Conservation (phyloP, 441 rosid species). For the Erysimum cheiri region DNA sequence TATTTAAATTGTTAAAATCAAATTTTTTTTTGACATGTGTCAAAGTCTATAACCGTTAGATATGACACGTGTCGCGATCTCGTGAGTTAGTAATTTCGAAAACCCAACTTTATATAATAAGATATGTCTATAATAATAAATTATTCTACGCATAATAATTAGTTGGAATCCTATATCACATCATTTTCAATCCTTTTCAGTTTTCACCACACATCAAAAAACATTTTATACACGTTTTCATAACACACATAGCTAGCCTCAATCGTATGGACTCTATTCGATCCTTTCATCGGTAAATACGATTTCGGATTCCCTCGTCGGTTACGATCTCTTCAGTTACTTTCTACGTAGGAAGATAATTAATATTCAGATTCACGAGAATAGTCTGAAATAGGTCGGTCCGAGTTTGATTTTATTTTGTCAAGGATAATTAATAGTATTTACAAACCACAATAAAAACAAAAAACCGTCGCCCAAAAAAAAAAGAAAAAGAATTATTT, state of each 20-base stretch:
- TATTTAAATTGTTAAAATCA: too few relatives aligned
- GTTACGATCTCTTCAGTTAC: conserved; percentile 12
- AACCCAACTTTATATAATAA: too few relatives aligned
- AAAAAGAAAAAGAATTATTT: too few relatives aligned
- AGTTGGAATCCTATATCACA: background rate
- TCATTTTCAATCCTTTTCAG: background rate
- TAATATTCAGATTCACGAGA: conserved; percentile 1
- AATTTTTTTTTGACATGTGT: too few relatives aligned
- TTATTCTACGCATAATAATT: background rate
- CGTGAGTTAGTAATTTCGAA: too few relatives aligned
- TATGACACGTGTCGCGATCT: too few relatives aligned
- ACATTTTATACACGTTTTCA: conserved; percentile 31
- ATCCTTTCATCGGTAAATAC: conserved; percentile 17
- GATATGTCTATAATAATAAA: background rate
- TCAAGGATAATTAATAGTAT: background rate
- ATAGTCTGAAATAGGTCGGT: background rate
- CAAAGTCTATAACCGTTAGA: too few relatives aligned
- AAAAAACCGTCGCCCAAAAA: background rate
- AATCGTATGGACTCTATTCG: conserved; percentile 14
- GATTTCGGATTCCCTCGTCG: background rate
- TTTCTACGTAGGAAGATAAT: conserved; percentile 7
- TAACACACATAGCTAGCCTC: conserved; percentile 6
- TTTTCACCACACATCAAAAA: conserved; percentile 6
- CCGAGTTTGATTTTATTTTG: background rate
- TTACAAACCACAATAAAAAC: background rate